Evolutionary conservation across 352 stramenopile species (phyloP).

Genomic region (Globisporangium lucens): DNA sequence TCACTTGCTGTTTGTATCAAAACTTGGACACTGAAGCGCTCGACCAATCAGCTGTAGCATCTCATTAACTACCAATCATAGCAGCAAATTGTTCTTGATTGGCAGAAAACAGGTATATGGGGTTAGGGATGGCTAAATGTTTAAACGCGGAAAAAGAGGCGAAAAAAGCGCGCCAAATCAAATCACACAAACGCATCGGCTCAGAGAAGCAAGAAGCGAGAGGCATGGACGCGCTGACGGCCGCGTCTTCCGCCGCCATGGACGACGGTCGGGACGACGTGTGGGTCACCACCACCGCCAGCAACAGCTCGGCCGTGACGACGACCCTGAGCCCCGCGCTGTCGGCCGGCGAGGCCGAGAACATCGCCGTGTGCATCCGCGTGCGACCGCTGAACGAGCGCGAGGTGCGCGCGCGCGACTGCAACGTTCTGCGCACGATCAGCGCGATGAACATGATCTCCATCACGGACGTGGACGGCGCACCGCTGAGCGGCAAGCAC

Average conservation of each 20-base stretch:
- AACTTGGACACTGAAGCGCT: no score
- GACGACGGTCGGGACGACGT: background rate
- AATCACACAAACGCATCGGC: background rate
- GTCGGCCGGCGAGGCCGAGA: constrained; percentile 41
- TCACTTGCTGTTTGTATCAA: no score
- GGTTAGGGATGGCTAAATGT: background rate
- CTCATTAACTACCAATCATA: no score
- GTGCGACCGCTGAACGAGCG: constrained; percentile 76
- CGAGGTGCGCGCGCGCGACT: constrained; percentile 45
- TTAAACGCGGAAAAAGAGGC: background rate
- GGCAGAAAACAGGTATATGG: background rate
- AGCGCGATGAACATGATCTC: constrained; percentile 46
- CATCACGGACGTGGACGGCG: constrained; percentile 48
- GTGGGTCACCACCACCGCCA: background rate
- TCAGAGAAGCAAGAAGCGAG: background rate
- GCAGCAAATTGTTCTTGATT: background rate
- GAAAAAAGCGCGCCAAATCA: background rate
- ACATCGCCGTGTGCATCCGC: constrained; percentile 81
- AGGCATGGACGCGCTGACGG: constrained; percentile 2
- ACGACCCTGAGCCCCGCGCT: background rate
- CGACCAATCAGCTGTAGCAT: no score
- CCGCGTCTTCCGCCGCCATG: background rate
- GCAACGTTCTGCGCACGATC: constrained; percentile 40
- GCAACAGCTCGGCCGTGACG: background rate
- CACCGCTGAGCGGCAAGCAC: constrained; percentile 54